Conservation (phyloP, 2,329 filamentous ascomycete genomes). For the Phaeosphaeria sp. region DNA sequence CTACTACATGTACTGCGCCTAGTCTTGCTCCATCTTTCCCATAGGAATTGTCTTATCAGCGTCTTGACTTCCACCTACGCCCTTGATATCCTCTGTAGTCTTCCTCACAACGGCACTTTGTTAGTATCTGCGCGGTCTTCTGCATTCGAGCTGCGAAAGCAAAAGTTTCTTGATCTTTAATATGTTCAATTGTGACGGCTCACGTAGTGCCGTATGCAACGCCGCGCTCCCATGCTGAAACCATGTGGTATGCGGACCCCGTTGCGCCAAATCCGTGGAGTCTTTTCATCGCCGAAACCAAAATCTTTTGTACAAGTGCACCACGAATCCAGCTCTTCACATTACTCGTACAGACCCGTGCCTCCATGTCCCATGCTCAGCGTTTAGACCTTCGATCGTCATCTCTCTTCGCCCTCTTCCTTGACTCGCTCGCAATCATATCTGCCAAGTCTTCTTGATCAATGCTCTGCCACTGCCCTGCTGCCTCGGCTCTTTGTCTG, state of each 20-base stretch:
- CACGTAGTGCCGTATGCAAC: conserved; percentile 25
- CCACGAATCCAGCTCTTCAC: conserved; percentile 14
- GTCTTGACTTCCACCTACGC: not conserved
- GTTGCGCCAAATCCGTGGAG: conserved; percentile 30
- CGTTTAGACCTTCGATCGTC: conserved; percentile 74
- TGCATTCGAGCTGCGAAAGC: conserved; percentile 10
- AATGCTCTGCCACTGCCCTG: conserved; percentile 71
- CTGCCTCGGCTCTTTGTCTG: conserved; percentile 67
- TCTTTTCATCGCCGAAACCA: conserved; percentile 19
- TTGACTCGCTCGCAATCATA: conserved; percentile 93
- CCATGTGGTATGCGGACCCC: conserved; percentile 17
- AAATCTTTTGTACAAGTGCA: conserved; percentile 30
- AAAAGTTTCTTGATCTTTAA: conserved; percentile 30
- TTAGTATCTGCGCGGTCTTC: conserved; percentile 13
- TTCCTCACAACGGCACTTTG: conserved; percentile 6
- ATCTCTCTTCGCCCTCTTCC: conserved; percentile 89
- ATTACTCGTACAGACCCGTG: not conserved
- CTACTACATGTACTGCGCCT: not conserved
- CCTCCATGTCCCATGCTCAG: conserved; percentile 17
- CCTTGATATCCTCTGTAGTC: not conserved
- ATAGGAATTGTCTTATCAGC: not conserved
- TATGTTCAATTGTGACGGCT: conserved; percentile 31
- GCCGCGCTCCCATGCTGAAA: conserved; percentile 35
- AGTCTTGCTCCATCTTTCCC: not conserved
- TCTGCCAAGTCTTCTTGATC: conserved; percentile 91